Percentiles rank a stretch among this genome's conserved stretches.
Conservation (phyloP, 164 flowering plant species). For the Nymphaea thermarum region DNA sequence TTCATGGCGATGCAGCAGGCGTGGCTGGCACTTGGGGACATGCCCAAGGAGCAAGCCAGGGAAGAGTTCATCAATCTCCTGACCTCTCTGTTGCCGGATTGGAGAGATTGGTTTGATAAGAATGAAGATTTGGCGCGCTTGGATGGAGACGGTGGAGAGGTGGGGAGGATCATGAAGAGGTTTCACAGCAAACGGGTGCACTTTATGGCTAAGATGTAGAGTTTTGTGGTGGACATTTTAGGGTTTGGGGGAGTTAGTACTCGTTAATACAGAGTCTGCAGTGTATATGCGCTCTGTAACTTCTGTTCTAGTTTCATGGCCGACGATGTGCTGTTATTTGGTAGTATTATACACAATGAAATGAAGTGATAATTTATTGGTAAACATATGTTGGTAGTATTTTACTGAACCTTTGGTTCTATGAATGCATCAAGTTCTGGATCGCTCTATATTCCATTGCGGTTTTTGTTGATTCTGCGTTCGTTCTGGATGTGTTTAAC, state of each 20-base stretch:
- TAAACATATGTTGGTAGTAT: too few species aligned
- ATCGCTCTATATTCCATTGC: too few species aligned
- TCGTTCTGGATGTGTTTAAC: too few species aligned
- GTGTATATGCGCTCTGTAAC: too few species aligned
- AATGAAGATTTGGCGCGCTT: not conserved
- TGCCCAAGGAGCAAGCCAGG: not conserved
- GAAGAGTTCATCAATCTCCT: not conserved
- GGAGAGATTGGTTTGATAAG: not conserved
- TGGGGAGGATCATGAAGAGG: not conserved
- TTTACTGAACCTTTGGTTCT: too few species aligned
- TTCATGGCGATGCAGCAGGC: not conserved
- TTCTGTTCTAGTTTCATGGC: too few species aligned
- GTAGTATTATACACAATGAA: too few species aligned
- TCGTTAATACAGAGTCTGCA: too few species aligned
- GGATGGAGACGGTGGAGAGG: not conserved
- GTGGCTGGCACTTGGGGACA: not conserved
- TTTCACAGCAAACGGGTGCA: not conserved
- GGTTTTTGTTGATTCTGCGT: too few species aligned
- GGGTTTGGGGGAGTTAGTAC: not conserved
- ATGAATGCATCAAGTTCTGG: too few species aligned
- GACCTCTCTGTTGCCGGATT: not conserved
- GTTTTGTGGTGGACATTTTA: not conserved
- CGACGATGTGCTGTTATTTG: too few species aligned
- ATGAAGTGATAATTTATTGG: too few species aligned
- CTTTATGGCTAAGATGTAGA: not conserved